Evolutionary conservation across 441 rosid genomes (phyloP).

Genomic region (Eruca vesicaria): DNA sequence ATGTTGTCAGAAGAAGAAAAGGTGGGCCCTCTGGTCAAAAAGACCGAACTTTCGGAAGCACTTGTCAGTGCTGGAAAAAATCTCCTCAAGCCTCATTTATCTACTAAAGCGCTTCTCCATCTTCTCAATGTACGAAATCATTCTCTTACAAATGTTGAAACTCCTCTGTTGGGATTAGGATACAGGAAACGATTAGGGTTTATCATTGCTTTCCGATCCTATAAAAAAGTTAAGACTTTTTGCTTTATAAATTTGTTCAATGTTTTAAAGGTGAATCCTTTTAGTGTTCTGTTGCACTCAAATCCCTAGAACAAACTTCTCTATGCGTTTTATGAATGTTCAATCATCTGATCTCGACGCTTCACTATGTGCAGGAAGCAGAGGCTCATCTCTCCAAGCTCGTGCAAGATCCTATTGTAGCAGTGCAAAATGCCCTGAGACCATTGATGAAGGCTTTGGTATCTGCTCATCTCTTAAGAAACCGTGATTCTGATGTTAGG

Average conservation of each 20-base stretch:
- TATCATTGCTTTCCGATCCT: not conserved
- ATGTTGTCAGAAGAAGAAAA: not conserved
- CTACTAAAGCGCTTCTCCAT: constrained; percentile 46
- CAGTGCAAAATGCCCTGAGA: constrained; percentile 41
- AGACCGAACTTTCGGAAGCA: constrained; percentile 39
- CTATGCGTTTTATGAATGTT: constrained; percentile 1
- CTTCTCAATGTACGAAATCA: constrained; percentile 59
- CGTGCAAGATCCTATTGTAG: constrained; percentile 48
- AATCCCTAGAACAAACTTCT: not conserved
- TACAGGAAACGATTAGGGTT: not conserved
- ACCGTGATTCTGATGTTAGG: constrained; percentile 56
- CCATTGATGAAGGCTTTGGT: constrained; percentile 51
- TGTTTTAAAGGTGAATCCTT: constrained; percentile 4
- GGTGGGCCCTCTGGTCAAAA: constrained; percentile 43
- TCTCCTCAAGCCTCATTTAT: constrained; percentile 51
- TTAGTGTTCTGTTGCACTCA: constrained; percentile 1
- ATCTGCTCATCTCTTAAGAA: constrained; percentile 47
- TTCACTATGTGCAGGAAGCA: constrained; percentile 39
- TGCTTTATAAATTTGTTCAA: not conserved
- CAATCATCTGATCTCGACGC: constrained; percentile 1
- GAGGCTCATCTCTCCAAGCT: constrained; percentile 47
- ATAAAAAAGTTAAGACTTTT: not conserved
- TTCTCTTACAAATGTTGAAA: no score
- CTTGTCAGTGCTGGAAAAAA: constrained; percentile 52
- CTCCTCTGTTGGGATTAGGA: not conserved